Base-by-base conservation (phyloP, 1,284 basidiomycete genomes). In the Pseudozyma thailandica region DNA sequence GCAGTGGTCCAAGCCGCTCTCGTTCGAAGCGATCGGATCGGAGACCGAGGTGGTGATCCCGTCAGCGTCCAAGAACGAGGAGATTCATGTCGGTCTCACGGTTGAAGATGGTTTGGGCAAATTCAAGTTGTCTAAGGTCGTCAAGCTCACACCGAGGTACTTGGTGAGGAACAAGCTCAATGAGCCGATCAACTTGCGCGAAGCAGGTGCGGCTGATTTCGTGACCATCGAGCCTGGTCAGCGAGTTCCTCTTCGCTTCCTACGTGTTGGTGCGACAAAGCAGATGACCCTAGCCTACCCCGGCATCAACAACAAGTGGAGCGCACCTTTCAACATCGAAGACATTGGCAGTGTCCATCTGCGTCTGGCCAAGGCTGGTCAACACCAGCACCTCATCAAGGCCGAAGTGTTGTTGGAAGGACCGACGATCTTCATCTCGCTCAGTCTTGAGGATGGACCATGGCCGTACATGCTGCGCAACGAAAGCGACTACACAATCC, bases 401-500 rank as follows among this genome's bases (percentile, higher is more conserved):
- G 89, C 90, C 18, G 93, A 98, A 71, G 87, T 94, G 49, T 88
- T 91, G 68, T 87, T 98, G 39, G 89, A 93, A 46, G 92, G 92
- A 0, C 90, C 96, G 1, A 92, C 90, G 2, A 92, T 99, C 58
- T 98, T 96, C 84, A 86, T 98, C 33, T 88, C 88, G 57, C 85
- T 98, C 59, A 86, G 87, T 25, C 83, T 85, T 46, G 91, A 93
- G 43, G 86, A 85, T 9, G 55, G 89, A 42, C 87, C 87, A 1
- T 98, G 94, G 93, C 95, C 96, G 1, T 94, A 95, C 83, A 86
- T 87, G 49, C 88, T 99, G 51, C 92, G 94, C 80, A 99, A 99
- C 75, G 89, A 91, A 52, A 95, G 92, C 60, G 90, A 92, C 71
- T 87, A 90, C 60, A 81, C 86, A 0, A 85, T 96, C 75, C 85